Base-by-base conservation (phyloP, 768 basidiomycete species). In the Rubroboletus satanas region DNA sequence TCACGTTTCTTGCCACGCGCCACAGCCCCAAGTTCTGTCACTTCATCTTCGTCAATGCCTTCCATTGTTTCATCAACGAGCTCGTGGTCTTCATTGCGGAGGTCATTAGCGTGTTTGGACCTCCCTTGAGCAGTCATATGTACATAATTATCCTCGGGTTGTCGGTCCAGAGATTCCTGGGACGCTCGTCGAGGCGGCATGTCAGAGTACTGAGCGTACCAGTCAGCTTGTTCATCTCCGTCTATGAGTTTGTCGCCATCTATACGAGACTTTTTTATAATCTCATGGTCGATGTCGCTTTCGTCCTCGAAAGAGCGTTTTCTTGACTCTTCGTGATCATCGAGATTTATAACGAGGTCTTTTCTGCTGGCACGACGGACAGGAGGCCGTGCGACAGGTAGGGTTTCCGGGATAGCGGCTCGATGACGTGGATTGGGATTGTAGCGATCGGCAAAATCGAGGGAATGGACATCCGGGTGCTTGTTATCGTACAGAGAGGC, bases 1-100 rank as follows among this genome's bases (percentile, higher is more conserved):
- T 87, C 87, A 57, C 89, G 83, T 73, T 92, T 92, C 76, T 80
- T 87, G 43, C 88, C 87, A 56, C 71, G 61, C 31, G 67, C 62
- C 53, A 71, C 62, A 45, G 71, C 69, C 51, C 62, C 67, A 46
- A 77, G 67, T 48, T 76, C 77, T 23, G 68, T 63, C 18, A 75
- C 59, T 43, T 75, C 73, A 59, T 81, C 79, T 46, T 71, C 75
- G 21, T 76, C 73, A 26, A 77, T 67, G 23, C 74, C 72, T 46
- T 71, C 71, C 57, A 72, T 68, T 31, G 62, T 66, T 54, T 71
- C 66, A 60, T 66, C 67, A 56, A 71, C 62, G 52, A 65, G 65
- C 46, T 68, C 67, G 54, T 76, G 75, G 55, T 77, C 77, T 47
- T 80, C 74, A 66, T 84, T 81, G n/a, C 79, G 76, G 21, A 79